Evolutionary conservation across 768 basidiomycete species (phyloP).

Genomic region (Symmetrospora coprosmae): DNA sequence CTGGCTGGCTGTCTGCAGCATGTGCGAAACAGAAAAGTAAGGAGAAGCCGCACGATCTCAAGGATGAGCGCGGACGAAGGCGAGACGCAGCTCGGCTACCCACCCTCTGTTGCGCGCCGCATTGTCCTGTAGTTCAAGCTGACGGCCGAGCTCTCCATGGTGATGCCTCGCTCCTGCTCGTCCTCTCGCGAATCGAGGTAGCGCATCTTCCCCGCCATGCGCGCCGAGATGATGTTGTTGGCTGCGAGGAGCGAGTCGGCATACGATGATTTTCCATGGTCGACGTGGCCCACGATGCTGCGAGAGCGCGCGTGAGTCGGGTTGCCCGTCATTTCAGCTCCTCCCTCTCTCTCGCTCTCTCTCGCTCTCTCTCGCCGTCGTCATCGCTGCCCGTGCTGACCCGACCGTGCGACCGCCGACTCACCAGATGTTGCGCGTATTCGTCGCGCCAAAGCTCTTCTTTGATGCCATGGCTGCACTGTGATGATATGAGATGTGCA

Average conservation of each 20-base stretch:
- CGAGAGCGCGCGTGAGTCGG: too few relatives aligned
- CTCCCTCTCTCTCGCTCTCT: too few relatives aligned
- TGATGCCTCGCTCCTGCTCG: conserved; percentile 93
- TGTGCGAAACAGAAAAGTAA: neutral
- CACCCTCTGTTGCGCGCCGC: conserved; percentile 44
- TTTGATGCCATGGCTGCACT: too few relatives aligned
- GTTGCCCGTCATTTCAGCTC: too few relatives aligned
- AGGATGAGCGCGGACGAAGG: neutral
- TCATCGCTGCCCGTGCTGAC: too few relatives aligned
- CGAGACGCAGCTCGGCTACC: neutral
- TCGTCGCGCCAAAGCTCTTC: conserved; percentile 2
- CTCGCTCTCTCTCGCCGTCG: too few relatives aligned
- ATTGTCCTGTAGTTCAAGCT: conserved; percentile 73
- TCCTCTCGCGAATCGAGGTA: conserved; percentile 93
- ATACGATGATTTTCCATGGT: conserved; percentile 54
- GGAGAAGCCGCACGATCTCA: neutral
- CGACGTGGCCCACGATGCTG: conserved; percentile 20
- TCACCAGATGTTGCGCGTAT: conserved; percentile 16
- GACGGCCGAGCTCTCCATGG: conserved; percentile 96
- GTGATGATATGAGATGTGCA: too few relatives aligned
- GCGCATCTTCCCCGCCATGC: conserved; percentile 90
- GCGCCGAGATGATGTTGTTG: conserved; percentile 87
- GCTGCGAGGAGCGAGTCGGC: conserved; percentile 92
- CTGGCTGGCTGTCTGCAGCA: conserved; percentile 24
- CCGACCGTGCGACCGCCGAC: neutral